These are phyloP conservation scores for Candida sanyaensis DNA, from an alignment of 1,139 yeast genomes.

Conservation along the genomic window DNA sequence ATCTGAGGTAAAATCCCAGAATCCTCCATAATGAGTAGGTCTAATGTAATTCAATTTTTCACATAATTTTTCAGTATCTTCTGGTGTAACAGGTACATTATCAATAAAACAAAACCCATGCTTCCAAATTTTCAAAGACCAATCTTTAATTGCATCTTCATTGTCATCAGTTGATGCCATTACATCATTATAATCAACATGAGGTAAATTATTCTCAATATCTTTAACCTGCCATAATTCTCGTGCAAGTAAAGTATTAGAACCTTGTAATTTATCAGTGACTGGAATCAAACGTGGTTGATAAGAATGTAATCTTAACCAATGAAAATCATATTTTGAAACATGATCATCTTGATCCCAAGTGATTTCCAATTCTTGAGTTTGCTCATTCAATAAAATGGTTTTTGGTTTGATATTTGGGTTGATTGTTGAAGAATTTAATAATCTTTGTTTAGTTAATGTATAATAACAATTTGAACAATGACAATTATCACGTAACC, in stretches of 20 bases:
- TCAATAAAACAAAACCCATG: slow-evolving; percentile 68
- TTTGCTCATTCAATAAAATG: slow-evolving; percentile 20
- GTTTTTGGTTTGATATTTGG: slow-evolving; percentile 43
- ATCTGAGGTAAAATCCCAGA: slow-evolving; percentile 81
- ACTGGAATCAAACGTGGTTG: slow-evolving; percentile 48
- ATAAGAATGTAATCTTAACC: slow-evolving; percentile 64
- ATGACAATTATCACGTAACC: slow-evolving; percentile 75
- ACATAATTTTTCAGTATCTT: slow-evolving; percentile 61
- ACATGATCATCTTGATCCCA: slow-evolving; percentile 33
- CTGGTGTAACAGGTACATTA: slow-evolving; percentile 63
- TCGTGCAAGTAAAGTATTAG: slow-evolving; percentile 29
- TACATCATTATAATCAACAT: slow-evolving; percentile 50
- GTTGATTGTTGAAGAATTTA: slow-evolving; percentile 59
- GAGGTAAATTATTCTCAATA: slow-evolving; percentile 48
- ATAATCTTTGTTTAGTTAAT: slow-evolving; percentile 62
- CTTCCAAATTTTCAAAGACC: slow-evolving; percentile 60
- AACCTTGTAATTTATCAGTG: slow-evolving; percentile 28
- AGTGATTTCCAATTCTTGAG: slow-evolving; percentile 13
- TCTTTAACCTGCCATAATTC: slow-evolving; percentile 52
- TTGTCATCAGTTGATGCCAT: slow-evolving; percentile 34
- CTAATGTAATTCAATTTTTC: slow-evolving; percentile 64
- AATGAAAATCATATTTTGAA: slow-evolving; percentile 47
- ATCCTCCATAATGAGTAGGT: slow-evolving; percentile 79
- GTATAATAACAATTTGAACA: slow-evolving; percentile 62
- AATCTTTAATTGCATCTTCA: slow-evolving; percentile 52